A percentile compares a stretch with the other conserved stretches of the same genome.
Conservation (phyloP, 106 monocot species). For the Dactylorhiza incarnata region DNA sequence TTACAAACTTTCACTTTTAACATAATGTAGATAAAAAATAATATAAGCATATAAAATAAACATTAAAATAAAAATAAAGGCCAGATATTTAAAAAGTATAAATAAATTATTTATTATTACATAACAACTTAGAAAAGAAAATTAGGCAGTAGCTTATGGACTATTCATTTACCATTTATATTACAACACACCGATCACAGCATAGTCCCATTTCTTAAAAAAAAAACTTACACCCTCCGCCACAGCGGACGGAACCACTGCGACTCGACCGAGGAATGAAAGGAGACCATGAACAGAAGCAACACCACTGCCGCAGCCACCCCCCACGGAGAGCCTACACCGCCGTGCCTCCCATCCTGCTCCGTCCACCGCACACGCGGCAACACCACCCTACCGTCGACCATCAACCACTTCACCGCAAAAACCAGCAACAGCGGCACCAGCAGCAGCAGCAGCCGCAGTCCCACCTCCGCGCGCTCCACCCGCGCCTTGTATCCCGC, state of each 20-base stretch:
- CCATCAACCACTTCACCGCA: slow-evolving; percentile 11
- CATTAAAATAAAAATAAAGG: no score
- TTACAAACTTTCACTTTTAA: no score
- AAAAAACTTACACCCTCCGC: slow-evolving; percentile 3
- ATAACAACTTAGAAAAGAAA: no score
- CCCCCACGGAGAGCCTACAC: slow-evolving; percentile 71
- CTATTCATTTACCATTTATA: no score
- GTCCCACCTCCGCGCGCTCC: slow-evolving; percentile 28
- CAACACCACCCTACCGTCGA: slow-evolving; percentile 17
- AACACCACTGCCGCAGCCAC: slow-evolving; percentile 42
- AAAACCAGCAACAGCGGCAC: slow-evolving; percentile 36
- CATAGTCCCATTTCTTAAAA: no score
- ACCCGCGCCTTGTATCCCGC: slow-evolving; percentile 33
- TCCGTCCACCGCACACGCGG: slow-evolving; percentile 27
- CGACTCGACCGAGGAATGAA: slow-evolving; percentile 30
- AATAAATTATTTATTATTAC: no score
- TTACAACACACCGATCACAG: no score
- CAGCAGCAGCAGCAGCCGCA: slow-evolving; percentile 34
- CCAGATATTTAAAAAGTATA: no score
- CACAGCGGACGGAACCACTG: slow-evolving; percentile 31
- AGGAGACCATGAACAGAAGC: slow-evolving; percentile 48
- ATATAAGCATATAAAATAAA: no score
- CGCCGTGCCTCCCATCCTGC: slow-evolving; percentile 31
- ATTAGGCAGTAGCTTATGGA: no score
- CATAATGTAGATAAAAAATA: no score